phyloP scores from a whole-genome alignment of 2,329 filamentous ascomycete genomes.

The Stylonectria norvegica region DNA sequence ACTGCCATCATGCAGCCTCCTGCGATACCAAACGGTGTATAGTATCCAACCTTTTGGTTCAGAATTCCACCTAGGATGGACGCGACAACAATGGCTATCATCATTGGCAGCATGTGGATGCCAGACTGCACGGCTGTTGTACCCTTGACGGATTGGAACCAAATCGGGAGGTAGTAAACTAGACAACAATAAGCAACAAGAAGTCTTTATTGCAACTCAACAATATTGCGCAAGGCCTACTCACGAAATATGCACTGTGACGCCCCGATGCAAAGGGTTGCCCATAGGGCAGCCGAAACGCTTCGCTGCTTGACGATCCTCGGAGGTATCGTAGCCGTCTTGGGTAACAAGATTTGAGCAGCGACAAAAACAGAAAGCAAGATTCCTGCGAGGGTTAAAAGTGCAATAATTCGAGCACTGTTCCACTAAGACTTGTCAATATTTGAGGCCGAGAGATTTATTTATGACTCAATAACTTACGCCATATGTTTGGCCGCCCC shows the following conservation, averaged over 20 bases:
- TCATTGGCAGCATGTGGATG: conserved; percentile 21
- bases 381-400: conserved; percentile 39
- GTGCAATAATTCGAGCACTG: conserved; percentile 40
- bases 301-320: conserved; percentile 41
- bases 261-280: conserved; percentile 25
- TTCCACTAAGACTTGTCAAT: conserved; percentile 37
- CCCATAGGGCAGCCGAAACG: conserved; percentile 34
- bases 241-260: conserved; percentile 22
- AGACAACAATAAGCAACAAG: background rate
- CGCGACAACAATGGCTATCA: conserved; percentile 18
- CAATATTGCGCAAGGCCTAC: background rate
- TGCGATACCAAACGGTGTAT: conserved; percentile 35
- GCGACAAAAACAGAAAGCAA: conserved; percentile 41
- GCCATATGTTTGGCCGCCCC: conserved; percentile 38
- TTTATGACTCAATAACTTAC: conserved; percentile 14
- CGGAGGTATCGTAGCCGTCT: conserved; percentile 40
- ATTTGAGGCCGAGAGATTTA: background rate
- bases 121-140: conserved; percentile 22
- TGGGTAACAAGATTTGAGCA: conserved; percentile 33
- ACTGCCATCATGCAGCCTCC: conserved; percentile 30
- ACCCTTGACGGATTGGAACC: conserved; percentile 44
- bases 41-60: conserved; percentile 35
- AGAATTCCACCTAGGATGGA: conserved; percentile 20
- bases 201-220: background rate
- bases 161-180: conserved; percentile 46